Evolutionary conservation across 345 rosid genomes (phyloP).

Genomic region (Corchorus capsularis): DNA sequence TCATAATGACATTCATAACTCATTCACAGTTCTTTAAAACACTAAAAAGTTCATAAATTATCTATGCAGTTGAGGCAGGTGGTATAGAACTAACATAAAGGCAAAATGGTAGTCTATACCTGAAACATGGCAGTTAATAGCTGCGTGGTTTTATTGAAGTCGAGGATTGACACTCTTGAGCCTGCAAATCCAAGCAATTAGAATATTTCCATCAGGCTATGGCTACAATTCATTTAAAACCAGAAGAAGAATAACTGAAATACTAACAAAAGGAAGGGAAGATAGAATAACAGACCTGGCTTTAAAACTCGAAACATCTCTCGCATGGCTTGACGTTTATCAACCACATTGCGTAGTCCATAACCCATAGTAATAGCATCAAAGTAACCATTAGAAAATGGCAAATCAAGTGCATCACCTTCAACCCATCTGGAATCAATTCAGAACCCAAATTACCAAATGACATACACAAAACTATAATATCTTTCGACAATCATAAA

Average conservation of each 20-base stretch:
- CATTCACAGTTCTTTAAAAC: background rate
- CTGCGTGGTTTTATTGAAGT: slow-evolving; percentile 70
- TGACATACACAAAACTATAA: background rate
- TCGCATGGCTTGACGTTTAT: slow-evolving; percentile 57
- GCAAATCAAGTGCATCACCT: slow-evolving; percentile 81
- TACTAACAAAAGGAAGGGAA: slow-evolving; percentile 4
- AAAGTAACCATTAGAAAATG: slow-evolving; percentile 63
- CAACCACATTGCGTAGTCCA: slow-evolving; percentile 75
- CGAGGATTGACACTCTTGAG: slow-evolving; percentile 71
- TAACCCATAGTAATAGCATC: slow-evolving; percentile 91
- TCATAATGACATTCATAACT: background rate
- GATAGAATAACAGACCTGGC: slow-evolving; percentile 51
- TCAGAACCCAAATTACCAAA: background rate
- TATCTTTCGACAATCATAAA: background rate
- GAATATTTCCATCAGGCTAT: background rate
- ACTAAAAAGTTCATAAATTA: background rate
- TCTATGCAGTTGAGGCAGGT: background rate
- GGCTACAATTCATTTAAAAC: background rate
- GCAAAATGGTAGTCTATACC: slow-evolving; percentile 34
- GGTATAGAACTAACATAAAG: background rate
- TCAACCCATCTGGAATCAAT: slow-evolving; percentile 63
- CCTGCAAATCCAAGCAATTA: slow-evolving; percentile 43
- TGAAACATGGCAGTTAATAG: slow-evolving; percentile 56
- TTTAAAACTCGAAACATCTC: slow-evolving; percentile 76
- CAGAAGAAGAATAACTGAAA: background rate